Conservation (phyloP, 148 eudicot species). For the Silene conica region DNA sequence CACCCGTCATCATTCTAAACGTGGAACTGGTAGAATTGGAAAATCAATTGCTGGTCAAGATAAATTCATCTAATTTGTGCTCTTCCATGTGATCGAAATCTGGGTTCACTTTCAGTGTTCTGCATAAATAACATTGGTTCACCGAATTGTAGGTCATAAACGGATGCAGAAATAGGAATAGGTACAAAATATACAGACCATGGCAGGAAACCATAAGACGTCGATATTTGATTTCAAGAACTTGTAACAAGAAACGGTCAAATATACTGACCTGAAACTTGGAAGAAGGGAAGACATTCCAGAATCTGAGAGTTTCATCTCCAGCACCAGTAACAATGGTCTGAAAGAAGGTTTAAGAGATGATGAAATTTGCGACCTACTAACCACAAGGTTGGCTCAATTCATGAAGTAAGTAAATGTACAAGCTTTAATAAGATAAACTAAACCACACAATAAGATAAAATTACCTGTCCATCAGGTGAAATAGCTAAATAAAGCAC, state of each 20-base stretch:
- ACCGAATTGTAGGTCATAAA: not conserved
- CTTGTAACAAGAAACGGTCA: not conserved
- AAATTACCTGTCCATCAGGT: slow-evolving; percentile 82
- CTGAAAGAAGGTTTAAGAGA: slow-evolving; percentile 48
- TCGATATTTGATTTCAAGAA: not conserved
- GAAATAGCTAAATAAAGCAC: slow-evolving; percentile 86
- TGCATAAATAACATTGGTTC: slow-evolving; percentile 30
- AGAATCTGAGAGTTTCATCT: slow-evolving; percentile 91
- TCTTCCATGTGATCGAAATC: slow-evolving; percentile 72
- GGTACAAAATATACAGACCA: not conserved
- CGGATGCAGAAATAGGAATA: not conserved
- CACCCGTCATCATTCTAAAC: not conserved
- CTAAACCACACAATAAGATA: no score
- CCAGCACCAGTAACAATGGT: slow-evolving; percentile 96
- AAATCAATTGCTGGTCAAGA: slow-evolving; percentile 4
- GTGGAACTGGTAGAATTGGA: not conserved
- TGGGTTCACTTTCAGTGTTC: slow-evolving; percentile 78
- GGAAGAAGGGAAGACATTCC: slow-evolving; percentile 92
- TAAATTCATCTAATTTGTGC: slow-evolving; percentile 64
- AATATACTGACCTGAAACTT: slow-evolving; percentile 60
- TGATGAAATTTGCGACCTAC: no score
- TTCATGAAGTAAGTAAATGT: no score
- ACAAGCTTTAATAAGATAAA: no score
- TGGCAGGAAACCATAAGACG: not conserved
- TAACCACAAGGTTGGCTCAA: no score